Evolutionary conservation across 768 basidiomycete genomes (phyloP), one percentile per base, ranked within the genome.

Genomic region (Clavaria fumosa): DNA sequence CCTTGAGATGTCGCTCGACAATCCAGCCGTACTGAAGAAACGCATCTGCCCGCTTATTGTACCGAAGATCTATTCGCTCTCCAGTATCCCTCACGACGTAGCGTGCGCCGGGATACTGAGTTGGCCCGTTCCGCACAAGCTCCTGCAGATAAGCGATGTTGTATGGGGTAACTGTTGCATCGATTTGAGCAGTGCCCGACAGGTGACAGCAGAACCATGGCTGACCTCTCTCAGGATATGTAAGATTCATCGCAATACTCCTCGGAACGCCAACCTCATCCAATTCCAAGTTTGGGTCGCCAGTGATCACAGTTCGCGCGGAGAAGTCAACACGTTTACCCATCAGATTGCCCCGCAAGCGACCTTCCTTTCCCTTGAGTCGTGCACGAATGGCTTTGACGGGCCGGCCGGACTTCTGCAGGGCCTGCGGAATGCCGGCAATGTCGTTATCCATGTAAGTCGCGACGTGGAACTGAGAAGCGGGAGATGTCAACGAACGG

Each of bases 381-480:
- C 95, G 80, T 4, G 93, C 90, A 41, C 95, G 88, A 50, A 99
- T 96, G 23, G 95, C 91, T 58, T 99, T 99, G 42, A 99, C 83
- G 19, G 95, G 91, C 41, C 95, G 75, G 21, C 95, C 95, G 28
- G 88, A 91, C 58, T 97, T 97, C 52, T 97, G 95, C 47, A 93
- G 61, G 2, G 95, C 90, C 52, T 96, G 93, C 1, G 95, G 95
- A 23, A 96, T 86, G 31, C 95, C 95, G 23, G 95, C 90, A 41
- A 97, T 91, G 52, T 97, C 91, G 53, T 99, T 99, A 53, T 99
- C 95, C 93, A 99, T 99, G 54, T 97, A 99, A 0, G 95, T 97
- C 2, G 95, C 95, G 43, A 96, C 90, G 52, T 99, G 95, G 55
- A 91, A 99, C 88, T 95, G 47, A 9, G 42, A 31, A 23, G 7